phyloP scores from a whole-genome alignment of 2,329 filamentous ascomycete genomes.

The Aspergillus terreus region DNA sequence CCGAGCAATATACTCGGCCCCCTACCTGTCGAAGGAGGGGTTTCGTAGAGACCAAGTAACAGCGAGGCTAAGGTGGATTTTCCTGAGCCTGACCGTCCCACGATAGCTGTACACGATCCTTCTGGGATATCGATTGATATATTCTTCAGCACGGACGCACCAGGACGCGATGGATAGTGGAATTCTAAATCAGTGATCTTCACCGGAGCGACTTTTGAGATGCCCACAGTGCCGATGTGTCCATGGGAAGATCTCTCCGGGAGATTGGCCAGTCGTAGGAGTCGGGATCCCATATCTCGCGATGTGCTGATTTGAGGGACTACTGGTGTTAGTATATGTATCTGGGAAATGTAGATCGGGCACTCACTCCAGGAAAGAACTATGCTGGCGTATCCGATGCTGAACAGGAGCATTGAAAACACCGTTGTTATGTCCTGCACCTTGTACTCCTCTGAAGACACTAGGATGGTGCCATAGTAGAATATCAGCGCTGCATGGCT shows the following conservation, averaged over 20 bases:
- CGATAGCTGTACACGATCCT: conserved; percentile 69
- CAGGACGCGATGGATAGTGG: conserved; percentile 61
- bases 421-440: conserved; percentile 66
- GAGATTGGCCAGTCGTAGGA: conserved; percentile 67
- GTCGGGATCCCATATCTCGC: conserved; percentile 65
- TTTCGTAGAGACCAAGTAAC: conserved; percentile 66
- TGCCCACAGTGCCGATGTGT: conserved; percentile 45
- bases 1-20: conserved; percentile 49
- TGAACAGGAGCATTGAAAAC: conserved; percentile 79
- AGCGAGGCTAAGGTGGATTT: conserved; percentile 81
- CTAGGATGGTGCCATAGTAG: conserved; percentile 71
- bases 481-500: conserved; percentile 63
- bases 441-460: conserved; percentile 48
- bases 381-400: conserved; percentile 67
- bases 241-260: conserved; percentile 56
- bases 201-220: conserved; percentile 48
- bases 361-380: conserved; percentile 60
- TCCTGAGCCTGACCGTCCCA: conserved; percentile 81
- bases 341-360: background rate
- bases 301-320: conserved; percentile 77
- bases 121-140: conserved; percentile 63
- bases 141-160: conserved; percentile 55
- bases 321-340: conserved; percentile 14
- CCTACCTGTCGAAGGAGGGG: conserved; percentile 19
- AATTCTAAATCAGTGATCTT: conserved; percentile 65